Evolutionary conservation across 257 asterid species (phyloP).

Genomic region (Solanum chilense): DNA sequence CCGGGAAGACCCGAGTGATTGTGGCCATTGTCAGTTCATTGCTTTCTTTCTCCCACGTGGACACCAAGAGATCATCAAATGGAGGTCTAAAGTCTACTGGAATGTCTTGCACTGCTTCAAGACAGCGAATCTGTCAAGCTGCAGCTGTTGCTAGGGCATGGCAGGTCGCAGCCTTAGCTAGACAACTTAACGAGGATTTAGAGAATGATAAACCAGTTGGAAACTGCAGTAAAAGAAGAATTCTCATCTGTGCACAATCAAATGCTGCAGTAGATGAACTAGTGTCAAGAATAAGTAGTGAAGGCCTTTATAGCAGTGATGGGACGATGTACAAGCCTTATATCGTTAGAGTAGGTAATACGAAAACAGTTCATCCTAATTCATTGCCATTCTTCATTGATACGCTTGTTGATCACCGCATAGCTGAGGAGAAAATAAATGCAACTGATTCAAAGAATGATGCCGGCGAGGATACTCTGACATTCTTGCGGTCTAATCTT

Average conservation of each 20-base stretch:
- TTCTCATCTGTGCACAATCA: slow-evolving; percentile 96
- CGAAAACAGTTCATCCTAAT: slow-evolving; percentile 80
- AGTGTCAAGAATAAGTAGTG: slow-evolving; percentile 73
- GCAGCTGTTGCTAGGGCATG: slow-evolving; percentile 94
- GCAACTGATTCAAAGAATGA: slow-evolving; percentile 34
- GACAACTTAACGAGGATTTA: slow-evolving; percentile 45
- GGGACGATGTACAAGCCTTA: slow-evolving; percentile 74
- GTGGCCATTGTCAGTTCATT: slow-evolving; percentile 79
- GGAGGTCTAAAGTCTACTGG: slow-evolving; percentile 20
- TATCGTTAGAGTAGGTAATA: slow-evolving; percentile 94
- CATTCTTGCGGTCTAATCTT: slow-evolving; percentile 50
- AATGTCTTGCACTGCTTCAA: slow-evolving; percentile 27
- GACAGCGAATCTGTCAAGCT: slow-evolving; percentile 45
- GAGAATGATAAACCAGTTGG: slow-evolving; percentile 29
- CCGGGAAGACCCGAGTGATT: slow-evolving; percentile 92
- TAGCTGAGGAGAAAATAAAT: slow-evolving; percentile 50
- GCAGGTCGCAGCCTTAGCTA: slow-evolving; percentile 97
- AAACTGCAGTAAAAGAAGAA: slow-evolving; percentile 53
- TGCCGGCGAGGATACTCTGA: slow-evolving; percentile 29
- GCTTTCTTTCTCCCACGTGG: slow-evolving; percentile 57
- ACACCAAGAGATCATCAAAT: slow-evolving; percentile 29
- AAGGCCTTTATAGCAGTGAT: slow-evolving; percentile 67
- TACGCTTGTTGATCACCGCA: slow-evolving; percentile 75
- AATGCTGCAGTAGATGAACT: slow-evolving; percentile 99
- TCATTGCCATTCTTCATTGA: slow-evolving; percentile 86